These are phyloP conservation scores for Trifolium repens DNA, from an alignment of 306 rosid genomes.

Conservation along the genomic window DNA sequence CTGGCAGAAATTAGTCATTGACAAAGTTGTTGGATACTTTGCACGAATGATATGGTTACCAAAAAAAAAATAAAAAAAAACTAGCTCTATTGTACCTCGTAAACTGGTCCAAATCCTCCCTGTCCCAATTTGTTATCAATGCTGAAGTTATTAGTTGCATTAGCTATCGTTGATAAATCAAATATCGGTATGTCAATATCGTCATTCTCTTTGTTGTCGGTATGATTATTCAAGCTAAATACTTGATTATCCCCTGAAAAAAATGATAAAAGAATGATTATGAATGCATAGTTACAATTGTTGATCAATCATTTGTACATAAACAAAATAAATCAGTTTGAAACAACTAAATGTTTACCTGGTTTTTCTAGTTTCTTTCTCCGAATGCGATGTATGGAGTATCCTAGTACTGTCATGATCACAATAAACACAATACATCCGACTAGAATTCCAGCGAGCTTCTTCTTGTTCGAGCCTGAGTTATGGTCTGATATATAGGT, in stretches of 20 bases:
- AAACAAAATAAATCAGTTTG: background rate
- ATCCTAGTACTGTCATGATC: slow-evolving; percentile 29
- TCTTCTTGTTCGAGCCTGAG: slow-evolving; percentile 25
- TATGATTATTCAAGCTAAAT: slow-evolving; percentile 7
- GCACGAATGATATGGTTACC: background rate
- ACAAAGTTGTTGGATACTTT: background rate
- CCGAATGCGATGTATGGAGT: background rate
- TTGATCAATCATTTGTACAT: background rate
- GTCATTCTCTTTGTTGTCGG: slow-evolving; percentile 32
- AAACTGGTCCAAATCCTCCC: slow-evolving; percentile 66
- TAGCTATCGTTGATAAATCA: slow-evolving; percentile 47
- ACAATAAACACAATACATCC: slow-evolving; percentile 15
- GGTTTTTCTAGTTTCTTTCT: slow-evolving; percentile 29
- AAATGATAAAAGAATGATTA: background rate
- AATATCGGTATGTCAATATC: slow-evolving; percentile 55
- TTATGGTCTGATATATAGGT: background rate
- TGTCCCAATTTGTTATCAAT: slow-evolving; percentile 53
- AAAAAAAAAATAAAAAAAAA: too few relatives aligned
- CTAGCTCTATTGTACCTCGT: slow-evolving; percentile 44
- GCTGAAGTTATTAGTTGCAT: slow-evolving; percentile 55
- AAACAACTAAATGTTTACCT: slow-evolving; percentile 28
- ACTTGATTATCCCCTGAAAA: slow-evolving; percentile 12
- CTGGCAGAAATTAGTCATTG: too few relatives aligned
- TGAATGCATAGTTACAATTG: background rate
- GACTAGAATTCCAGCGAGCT: slow-evolving; percentile 38